phyloP scores from a whole-genome alignment of 2,329 filamentous ascomycete genomes.

The Ceratocystis papillata region DNA sequence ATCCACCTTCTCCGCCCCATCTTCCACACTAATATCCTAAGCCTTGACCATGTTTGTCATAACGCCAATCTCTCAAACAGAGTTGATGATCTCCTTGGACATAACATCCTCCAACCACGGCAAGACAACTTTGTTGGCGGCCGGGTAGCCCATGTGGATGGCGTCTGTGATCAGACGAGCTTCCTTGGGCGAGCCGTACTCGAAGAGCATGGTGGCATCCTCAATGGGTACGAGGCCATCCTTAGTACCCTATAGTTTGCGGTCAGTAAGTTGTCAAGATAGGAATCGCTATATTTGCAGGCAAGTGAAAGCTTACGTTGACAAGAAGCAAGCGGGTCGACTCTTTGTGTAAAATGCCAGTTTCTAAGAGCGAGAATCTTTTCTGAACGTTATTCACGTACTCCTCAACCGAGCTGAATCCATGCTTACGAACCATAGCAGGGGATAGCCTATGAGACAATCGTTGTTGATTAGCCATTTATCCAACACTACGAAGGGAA shows the following conservation, averaged over 20 bases:
- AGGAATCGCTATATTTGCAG: background rate
- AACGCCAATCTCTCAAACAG: background rate
- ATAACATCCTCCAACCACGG: constrained; percentile 52
- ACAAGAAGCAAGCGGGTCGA: constrained; percentile 49
- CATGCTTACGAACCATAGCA: constrained; percentile 51
- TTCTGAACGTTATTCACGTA: constrained; percentile 45
- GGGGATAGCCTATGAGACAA: constrained; percentile 36
- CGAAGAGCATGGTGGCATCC: constrained; percentile 53
- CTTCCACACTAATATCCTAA: background rate
- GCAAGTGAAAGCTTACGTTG: constrained; percentile 38
- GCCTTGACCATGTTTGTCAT: background rate
- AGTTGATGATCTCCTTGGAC: constrained; percentile 24
- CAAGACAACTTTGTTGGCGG: constrained; percentile 46
- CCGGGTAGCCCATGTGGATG: constrained; percentile 58
- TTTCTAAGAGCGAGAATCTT: constrained; percentile 53
- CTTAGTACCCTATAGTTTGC: constrained; percentile 40
- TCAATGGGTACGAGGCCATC: constrained; percentile 60
- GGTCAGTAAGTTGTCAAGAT: background rate
- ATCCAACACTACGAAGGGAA: background rate
- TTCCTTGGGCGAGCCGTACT: constrained; percentile 56
- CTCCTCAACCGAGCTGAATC: constrained; percentile 46
- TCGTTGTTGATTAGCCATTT: constrained; percentile 15
- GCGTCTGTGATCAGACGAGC: constrained; percentile 48
- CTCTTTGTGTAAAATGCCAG: constrained; percentile 45
- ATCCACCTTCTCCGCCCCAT: too few species aligned